Evolutionary conservation across 2,329 filamentous ascomycete genomes (phyloP).

Genomic region (Fusarium sp.): DNA sequence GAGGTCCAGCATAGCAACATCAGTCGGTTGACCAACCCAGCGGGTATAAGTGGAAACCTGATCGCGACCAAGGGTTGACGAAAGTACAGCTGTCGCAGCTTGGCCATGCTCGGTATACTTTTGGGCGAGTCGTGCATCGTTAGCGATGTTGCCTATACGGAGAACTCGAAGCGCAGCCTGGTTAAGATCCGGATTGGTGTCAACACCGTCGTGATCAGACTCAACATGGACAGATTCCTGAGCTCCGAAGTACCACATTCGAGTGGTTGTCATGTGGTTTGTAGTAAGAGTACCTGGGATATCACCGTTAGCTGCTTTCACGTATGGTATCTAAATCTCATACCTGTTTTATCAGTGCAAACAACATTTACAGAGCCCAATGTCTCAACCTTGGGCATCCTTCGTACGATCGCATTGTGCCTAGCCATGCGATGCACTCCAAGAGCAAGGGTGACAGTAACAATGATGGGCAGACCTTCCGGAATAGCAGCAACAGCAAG

Average conservation of each 20-base stretch:
- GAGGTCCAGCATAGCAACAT: constrained; percentile 95
- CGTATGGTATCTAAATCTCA: constrained; percentile 13
- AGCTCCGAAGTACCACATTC: constrained; percentile 93
- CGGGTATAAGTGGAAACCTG: constrained; percentile 76
- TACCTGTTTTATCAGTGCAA: constrained; percentile 96
- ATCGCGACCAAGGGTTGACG: constrained; percentile 77
- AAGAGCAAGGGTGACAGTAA: constrained; percentile 93
- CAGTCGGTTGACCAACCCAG: constrained; percentile 97
- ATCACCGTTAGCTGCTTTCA: constrained; percentile 26
- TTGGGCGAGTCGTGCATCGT: constrained; percentile 86
- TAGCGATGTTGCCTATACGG: constrained; percentile 94
- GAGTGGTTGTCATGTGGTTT: constrained; percentile 98
- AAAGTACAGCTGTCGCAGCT: constrained; percentile 79
- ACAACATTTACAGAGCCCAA: constrained; percentile 99
- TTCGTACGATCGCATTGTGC: constrained; percentile 92
- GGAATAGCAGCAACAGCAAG: constrained; percentile 96
- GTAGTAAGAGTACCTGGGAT: constrained; percentile 83
- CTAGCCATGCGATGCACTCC: constrained; percentile 97
- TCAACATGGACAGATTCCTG: constrained; percentile 63
- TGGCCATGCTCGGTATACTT: constrained; percentile 76
- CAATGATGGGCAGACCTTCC: constrained; percentile 96
- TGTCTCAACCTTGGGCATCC: constrained; percentile 96
- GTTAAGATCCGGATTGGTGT: constrained; percentile 67
- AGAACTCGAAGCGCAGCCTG: constrained; percentile 83
- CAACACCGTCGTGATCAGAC: constrained; percentile 64